Base-by-base conservation (phyloP, 2,329 filamentous ascomycete species). In the Coleophoma cylindrospora region DNA sequence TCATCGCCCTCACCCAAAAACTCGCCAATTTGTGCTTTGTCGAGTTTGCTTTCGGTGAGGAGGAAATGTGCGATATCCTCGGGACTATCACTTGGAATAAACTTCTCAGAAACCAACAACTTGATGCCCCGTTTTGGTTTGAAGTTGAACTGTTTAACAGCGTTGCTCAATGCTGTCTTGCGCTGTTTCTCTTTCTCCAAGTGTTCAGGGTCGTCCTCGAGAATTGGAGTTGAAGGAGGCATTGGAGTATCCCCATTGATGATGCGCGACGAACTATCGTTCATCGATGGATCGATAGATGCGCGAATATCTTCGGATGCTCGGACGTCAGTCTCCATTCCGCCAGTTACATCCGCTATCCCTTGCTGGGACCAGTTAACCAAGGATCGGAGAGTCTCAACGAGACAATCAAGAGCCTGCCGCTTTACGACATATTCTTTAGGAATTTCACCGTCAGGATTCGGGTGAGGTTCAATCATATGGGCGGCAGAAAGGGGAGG, bases 61-160 rank as follows among this genome's bases (percentile, higher is more conserved):
- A 99, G 72, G 65, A 99, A 99, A 15, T 70, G 76, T 14, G 91
- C 94, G 61, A 99, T 89, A 57, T 96, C 90, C 51, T 86, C 75
- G 0, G 94, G 86, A 7, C 76, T 80, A 48, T 91, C 81, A 49
- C 87, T 92, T 1, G 80, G 71, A 52, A 99, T 96, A 66, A 99
- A 96, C 0, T 90, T 89, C 55, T 95, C 88, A 22, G 87, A 79
- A 12, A 97, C 65, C 15, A 99, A 71, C 14, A 87, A 71, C 65
- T 96, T 96, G 64, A 99, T 81, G 6, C 94, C 95, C 52, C 87
- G 83, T 69, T 99, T 99, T 0, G 95, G 91, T 67, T 99, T 99
- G 75, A 92, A 96, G 67, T 99, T 99, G 77, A 99, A 99, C 54
- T 90, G 87, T 45, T 86, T 83, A 49, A 96, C 87, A 2, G 88